phyloP scores from a whole-genome alignment of 345 rosid genomes.

The Heritiera fomes region DNA sequence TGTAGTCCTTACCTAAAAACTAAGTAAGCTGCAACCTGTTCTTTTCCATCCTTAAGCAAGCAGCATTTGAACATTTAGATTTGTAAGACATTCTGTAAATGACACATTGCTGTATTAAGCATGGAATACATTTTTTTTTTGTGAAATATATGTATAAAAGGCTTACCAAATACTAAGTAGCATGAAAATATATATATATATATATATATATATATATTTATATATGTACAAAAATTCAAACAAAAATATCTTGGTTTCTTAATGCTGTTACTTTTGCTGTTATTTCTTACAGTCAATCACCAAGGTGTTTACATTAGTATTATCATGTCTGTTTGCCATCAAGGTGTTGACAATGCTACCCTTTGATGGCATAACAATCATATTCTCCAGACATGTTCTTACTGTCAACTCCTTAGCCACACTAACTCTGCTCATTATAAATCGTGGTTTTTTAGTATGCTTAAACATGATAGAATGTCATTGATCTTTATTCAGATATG shows the following conservation, averaged over 20 bases:
- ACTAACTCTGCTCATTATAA: not conserved
- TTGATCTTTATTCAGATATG: not conserved
- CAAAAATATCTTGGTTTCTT: constrained; percentile 5
- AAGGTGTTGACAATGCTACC: not conserved
- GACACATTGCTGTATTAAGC: not conserved
- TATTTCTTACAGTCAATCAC: not conserved
- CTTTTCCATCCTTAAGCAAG: constrained; percentile 11
- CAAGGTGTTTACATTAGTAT: not conserved
- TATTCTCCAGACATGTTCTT: not conserved
- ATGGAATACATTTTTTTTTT: not conserved
- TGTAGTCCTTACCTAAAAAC: constrained; percentile 10
- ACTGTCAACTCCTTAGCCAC: not conserved
- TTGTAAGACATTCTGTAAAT: not conserved
- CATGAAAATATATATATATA: not conserved
- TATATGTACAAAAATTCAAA: not conserved
- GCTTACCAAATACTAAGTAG: not conserved
- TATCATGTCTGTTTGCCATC: not conserved
- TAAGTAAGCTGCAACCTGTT: not conserved
- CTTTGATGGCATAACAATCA: not conserved
- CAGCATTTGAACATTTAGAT: not conserved
- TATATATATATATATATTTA: not conserved
- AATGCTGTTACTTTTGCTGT: not conserved
- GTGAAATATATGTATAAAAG: not conserved
- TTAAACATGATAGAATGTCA: not conserved
- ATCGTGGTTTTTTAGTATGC: not conserved